Evolutionary conservation across 2,329 filamentous ascomycete species (phyloP).

Genomic region (Cytospora mali): DNA sequence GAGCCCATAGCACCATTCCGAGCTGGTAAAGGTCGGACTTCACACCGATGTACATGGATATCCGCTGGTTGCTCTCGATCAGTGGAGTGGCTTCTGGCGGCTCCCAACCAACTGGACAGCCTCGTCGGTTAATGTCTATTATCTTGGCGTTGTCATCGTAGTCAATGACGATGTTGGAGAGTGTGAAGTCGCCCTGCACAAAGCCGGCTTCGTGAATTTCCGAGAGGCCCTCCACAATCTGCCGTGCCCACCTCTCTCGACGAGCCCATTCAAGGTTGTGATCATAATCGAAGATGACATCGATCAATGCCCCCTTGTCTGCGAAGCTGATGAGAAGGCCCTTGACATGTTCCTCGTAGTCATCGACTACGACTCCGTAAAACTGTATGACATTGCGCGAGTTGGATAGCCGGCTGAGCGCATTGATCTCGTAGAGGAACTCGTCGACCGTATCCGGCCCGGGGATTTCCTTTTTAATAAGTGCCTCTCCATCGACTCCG

Average conservation of each 20-base stretch:
- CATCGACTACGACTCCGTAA: slow-evolving; percentile 85
- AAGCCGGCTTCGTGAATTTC: slow-evolving; percentile 96
- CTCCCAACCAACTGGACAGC: slow-evolving; percentile 98
- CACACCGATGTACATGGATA: slow-evolving; percentile 96
- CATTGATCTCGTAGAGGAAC: slow-evolving; percentile 96
- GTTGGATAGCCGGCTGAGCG: slow-evolving; percentile 74
- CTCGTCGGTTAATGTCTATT: slow-evolving; percentile 95
- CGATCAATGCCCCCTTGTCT: slow-evolving; percentile 82
- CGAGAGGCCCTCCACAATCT: slow-evolving; percentile 85
- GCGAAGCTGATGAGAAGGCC: slow-evolving; percentile 89
- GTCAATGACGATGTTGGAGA: slow-evolving; percentile 97
- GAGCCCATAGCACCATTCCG: slow-evolving; percentile 94
- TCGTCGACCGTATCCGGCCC: slow-evolving; percentile 94
- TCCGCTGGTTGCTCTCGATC: slow-evolving; percentile 84
- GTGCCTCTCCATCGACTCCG: slow-evolving; percentile 63
- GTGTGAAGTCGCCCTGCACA: slow-evolving; percentile 95
- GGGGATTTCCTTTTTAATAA: slow-evolving; percentile 98
- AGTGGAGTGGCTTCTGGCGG: slow-evolving; percentile 86
- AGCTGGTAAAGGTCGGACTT: slow-evolving; percentile 96
- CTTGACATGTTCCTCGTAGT: slow-evolving; percentile 72
- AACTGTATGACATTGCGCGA: slow-evolving; percentile 82
- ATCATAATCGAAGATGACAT: slow-evolving; percentile 81
- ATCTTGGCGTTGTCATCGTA: slow-evolving; percentile 84
- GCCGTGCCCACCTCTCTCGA: slow-evolving; percentile 84
- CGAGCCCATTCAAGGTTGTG: slow-evolving; percentile 67